Conservation (phyloP, 495 filamentous ascomycete genomes). For the Trichoderma reesei region DNA sequence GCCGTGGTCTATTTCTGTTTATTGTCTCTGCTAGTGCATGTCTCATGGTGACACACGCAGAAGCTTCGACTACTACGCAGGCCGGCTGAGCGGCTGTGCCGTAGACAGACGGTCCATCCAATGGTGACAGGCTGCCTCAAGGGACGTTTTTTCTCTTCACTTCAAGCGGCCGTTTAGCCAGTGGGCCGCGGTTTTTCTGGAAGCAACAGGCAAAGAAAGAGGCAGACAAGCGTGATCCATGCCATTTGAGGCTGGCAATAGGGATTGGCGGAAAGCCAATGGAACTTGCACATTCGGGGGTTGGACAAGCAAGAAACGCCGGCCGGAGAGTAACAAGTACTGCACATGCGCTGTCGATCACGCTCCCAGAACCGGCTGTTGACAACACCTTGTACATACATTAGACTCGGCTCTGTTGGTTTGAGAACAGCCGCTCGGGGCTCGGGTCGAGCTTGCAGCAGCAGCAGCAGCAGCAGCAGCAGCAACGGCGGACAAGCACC, state of each 20-base stretch:
- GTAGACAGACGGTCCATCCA: background rate
- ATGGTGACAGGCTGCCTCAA: background rate
- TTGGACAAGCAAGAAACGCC: background rate
- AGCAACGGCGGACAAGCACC: background rate
- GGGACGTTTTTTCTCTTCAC: background rate
- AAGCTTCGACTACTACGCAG: background rate
- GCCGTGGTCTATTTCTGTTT: background rate
- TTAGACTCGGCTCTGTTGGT: background rate
- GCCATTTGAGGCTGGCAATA: background rate
- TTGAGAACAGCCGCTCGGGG: background rate
- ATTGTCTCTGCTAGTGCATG: conserved; percentile 2
- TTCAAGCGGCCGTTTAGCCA: background rate
- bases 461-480: no score
- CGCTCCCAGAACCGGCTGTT: background rate
- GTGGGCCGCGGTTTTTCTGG: background rate
- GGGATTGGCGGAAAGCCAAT: background rate
- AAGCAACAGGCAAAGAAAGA: background rate
- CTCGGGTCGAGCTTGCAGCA: background rate
- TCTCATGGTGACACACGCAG: background rate
- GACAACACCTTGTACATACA: background rate
- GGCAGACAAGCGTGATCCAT: background rate
- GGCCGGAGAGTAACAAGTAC: background rate
- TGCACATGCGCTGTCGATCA: background rate
- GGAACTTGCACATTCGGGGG: background rate
- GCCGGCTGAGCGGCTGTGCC: background rate